phyloP scores from a whole-genome alignment of 495 filamentous ascomycete species.

The Aspergillus kassunensis region DNA sequence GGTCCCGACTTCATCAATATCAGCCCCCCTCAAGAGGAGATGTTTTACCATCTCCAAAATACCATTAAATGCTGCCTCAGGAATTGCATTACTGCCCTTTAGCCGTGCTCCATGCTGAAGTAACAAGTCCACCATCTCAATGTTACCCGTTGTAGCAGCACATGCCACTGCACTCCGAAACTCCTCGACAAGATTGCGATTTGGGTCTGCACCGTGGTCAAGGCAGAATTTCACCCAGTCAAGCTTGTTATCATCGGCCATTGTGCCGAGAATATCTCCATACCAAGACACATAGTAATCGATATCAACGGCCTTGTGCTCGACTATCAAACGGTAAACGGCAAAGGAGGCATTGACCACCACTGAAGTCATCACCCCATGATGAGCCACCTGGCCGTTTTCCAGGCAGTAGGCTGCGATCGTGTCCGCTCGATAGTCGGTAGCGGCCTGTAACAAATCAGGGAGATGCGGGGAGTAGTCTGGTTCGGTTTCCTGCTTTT shows the following conservation, averaged over 20 bases:
- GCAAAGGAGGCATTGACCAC: conserved; percentile 1
- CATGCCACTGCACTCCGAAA: conserved; percentile 2
- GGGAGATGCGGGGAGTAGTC: conserved; percentile 4
- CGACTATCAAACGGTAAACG: conserved; percentile 4
- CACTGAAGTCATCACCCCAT: neutral
- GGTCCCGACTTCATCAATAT: conserved; percentile 6
- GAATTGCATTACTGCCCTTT: neutral
- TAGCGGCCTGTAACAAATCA: neutral
- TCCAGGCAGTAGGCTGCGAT: conserved; percentile 7
- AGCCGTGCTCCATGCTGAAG: conserved; percentile 1
- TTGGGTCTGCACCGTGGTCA: conserved; percentile 8
- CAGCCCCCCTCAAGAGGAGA: conserved; percentile 10
- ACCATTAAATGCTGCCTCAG: neutral
- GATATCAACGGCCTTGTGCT: neutral
- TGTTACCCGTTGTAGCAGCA: neutral
- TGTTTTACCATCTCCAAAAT: neutral
- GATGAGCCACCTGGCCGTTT: neutral
- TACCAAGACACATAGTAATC: conserved; percentile 1
- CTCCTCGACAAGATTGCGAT: conserved; percentile 2
- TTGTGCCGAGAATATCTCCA: conserved; percentile 4
- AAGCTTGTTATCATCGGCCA: neutral
- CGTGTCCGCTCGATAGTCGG: neutral
- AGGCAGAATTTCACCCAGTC: conserved; percentile 9
- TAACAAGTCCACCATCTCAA: neutral
- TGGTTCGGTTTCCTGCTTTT: neutral